phyloP scores from a whole-genome alignment of 495 filamentous ascomycete genomes.

The Penicillium turbatum region DNA sequence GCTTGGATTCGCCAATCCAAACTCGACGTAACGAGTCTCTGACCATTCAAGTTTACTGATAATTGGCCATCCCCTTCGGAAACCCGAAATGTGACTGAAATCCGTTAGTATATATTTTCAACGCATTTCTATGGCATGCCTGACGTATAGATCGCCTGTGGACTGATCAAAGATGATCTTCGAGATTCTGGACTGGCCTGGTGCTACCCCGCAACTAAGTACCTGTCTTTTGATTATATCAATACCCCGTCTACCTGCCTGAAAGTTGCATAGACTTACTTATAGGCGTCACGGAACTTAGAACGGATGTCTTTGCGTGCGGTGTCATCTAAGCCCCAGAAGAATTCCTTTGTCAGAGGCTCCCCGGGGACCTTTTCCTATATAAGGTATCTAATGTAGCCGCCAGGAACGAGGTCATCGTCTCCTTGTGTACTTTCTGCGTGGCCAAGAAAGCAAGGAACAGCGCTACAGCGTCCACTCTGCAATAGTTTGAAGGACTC shows the following conservation, averaged over 20 bases:
- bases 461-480: conserved; percentile 11
- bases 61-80: conserved; percentile 20
- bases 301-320: conserved; percentile 11
- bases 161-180: conserved; percentile 20
- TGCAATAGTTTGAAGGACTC: conserved; percentile 9
- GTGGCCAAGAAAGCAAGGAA: conserved; percentile 17
- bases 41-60: conserved; percentile 12
- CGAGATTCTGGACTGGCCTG: conserved; percentile 8
- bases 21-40: conserved; percentile 11
- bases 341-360: conserved; percentile 18
- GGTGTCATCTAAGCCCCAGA: conserved; percentile 15
- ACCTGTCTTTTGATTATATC: conserved; percentile 14
- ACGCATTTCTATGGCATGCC: not conserved
- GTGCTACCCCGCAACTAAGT: conserved; percentile 8
- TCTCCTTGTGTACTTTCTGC: conserved; percentile 10
- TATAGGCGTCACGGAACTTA: conserved; percentile 13
- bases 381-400: conserved; percentile 15
- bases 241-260: not conserved
- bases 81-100: conserved; percentile 17
- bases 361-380: conserved; percentile 18
- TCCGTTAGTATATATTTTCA: conserved; percentile 11
- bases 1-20: conserved; percentile 2
- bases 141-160: conserved; percentile 15
- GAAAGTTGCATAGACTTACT: conserved; percentile 12
- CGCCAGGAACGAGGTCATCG: conserved; percentile 13